Evolutionary conservation across 768 basidiomycete species (phyloP).

Genomic region (Cubamyces sp.): DNA sequence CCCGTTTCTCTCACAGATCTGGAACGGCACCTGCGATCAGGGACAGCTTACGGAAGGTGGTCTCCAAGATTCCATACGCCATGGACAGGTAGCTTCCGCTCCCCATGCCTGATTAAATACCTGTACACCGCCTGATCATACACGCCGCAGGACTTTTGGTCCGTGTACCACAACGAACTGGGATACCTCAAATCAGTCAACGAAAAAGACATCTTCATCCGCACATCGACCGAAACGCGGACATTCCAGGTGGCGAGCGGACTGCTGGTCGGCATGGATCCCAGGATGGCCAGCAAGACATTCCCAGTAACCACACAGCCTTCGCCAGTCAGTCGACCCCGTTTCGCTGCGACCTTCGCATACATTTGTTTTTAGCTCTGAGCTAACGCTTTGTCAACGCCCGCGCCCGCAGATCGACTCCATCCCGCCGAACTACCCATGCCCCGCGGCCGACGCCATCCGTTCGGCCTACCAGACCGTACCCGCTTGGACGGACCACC

Average conservation of each 20-base stretch:
- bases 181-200: constrained; percentile 43
- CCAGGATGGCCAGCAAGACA: constrained; percentile 31
- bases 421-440: constrained; percentile 46
- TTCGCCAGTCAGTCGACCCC: constrained; percentile 37
- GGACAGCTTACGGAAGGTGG: constrained; percentile 53
- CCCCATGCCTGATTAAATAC: not conserved
- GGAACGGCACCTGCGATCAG: constrained; percentile 52
- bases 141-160: constrained; percentile 47
- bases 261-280: constrained; percentile 51
- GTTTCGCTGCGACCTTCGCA: not conserved
- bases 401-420: constrained; percentile 46
- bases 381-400: not conserved
- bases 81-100: constrained; percentile 41
- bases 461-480: constrained; percentile 47
- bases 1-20: constrained; percentile 33
- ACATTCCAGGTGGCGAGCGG: constrained; percentile 53
- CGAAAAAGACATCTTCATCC: constrained; percentile 44
- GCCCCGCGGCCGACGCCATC: constrained; percentile 45
- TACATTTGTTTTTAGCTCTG: not conserved
- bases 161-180: constrained; percentile 43
- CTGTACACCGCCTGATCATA: not conserved
- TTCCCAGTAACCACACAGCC: constrained; percentile 50
- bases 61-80: constrained; percentile 45
- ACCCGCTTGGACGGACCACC: constrained; percentile 45
- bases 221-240: constrained; percentile 49